phyloP scores from a whole-genome alignment of 805 yeast species.

The Cyberlindnera xylosilytica region DNA sequence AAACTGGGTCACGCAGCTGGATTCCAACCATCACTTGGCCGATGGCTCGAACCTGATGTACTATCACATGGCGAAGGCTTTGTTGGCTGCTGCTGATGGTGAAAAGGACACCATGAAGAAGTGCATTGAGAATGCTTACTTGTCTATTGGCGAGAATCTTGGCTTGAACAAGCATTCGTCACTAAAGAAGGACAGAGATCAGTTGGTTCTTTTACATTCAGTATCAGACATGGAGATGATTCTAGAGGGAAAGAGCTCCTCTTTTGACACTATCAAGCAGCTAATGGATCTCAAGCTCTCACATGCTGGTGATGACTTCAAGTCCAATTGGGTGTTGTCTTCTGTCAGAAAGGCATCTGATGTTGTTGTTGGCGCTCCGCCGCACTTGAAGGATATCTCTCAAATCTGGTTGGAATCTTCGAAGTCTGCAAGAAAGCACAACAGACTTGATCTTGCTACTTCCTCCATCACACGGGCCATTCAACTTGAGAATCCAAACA shows the following conservation, averaged over 20 bases:
- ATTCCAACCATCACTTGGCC: constrained; percentile 37
- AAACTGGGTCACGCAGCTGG: constrained; percentile 58
- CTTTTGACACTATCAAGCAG: constrained; percentile 5
- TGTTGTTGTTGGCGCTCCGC: constrained; percentile 24
- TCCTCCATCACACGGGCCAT: constrained; percentile 60
- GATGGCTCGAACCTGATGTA: constrained; percentile 55
- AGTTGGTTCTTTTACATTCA: constrained; percentile 55
- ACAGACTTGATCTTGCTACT: constrained; percentile 70
- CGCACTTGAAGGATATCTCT: constrained; percentile 34
- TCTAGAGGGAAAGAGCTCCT: background rate
- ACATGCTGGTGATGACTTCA: constrained; percentile 50
- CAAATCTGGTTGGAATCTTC: constrained; percentile 60
- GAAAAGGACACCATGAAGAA: constrained; percentile 29
- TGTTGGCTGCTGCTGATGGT: constrained; percentile 39
- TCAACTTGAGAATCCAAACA: constrained; percentile 33
- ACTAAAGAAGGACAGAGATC: constrained; percentile 43
- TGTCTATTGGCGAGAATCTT: constrained; percentile 58
- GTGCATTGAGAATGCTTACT: constrained; percentile 49
- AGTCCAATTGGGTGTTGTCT: constrained; percentile 55
- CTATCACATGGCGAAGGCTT: constrained; percentile 63
- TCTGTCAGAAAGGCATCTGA: constrained; percentile 55
- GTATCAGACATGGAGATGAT: constrained; percentile 49
- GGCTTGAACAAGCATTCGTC: constrained; percentile 48
- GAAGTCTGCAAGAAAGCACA: constrained; percentile 60
- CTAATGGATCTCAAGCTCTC: constrained; percentile 25